Conservation (phyloP, 495 filamentous ascomycete genomes). For the Lophiotrema nucula region DNA sequence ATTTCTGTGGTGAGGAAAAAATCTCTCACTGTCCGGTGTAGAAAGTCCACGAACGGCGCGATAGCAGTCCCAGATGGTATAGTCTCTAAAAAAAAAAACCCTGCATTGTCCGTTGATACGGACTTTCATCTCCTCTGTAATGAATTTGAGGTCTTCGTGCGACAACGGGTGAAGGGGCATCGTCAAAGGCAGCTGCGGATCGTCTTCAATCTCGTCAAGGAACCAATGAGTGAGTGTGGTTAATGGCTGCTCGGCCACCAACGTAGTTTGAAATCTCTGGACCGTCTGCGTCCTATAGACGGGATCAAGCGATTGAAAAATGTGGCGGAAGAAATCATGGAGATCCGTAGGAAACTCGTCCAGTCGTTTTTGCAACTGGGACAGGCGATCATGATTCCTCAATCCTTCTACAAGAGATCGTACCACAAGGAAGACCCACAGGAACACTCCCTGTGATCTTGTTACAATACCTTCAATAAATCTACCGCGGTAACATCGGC, state of each 20-base stretch:
- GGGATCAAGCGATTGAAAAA: slow-evolving; percentile 16
- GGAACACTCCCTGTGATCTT: slow-evolving; percentile 36
- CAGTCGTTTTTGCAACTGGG: slow-evolving; percentile 19
- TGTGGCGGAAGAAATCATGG: slow-evolving; percentile 16
- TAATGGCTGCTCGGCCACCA: not conserved
- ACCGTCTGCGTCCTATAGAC: slow-evolving; percentile 4
- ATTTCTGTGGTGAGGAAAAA: slow-evolving; percentile 11
- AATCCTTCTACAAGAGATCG: slow-evolving; percentile 31
- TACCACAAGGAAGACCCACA: slow-evolving; percentile 38
- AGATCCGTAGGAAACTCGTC: slow-evolving; percentile 23
- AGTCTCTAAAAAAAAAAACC: slow-evolving; percentile 7
- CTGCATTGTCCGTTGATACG: slow-evolving; percentile 20
- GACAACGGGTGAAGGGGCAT: not conserved
- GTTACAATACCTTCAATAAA: slow-evolving; percentile 25
- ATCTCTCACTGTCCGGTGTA: slow-evolving; percentile 26
- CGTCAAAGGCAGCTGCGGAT: not conserved
- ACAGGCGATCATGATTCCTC: slow-evolving; percentile 16
- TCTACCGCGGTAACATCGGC: not conserved
- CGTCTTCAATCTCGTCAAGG: slow-evolving; percentile 15
- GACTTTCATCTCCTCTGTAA: not conserved
- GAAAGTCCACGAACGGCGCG: slow-evolving; percentile 9
- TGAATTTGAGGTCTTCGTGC: not conserved
- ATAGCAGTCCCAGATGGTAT: not conserved
- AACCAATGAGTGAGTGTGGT: slow-evolving; percentile 1
- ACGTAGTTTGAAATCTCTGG: slow-evolving; percentile 8